Base-by-base conservation (phyloP, 805 yeast species). In the Candida xyloterini region DNA sequence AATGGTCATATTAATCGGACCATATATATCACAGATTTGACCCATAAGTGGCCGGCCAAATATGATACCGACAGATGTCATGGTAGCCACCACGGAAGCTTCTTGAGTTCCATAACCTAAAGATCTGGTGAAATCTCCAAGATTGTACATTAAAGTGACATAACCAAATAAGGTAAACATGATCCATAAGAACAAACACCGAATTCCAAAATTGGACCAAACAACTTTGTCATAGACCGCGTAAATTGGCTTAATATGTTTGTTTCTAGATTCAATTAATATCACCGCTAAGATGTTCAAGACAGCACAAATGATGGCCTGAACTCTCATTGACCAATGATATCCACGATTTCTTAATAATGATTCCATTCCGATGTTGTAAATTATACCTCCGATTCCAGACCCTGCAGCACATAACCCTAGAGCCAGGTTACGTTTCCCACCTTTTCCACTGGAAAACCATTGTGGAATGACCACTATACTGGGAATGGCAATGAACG, bases 401-500 rank as follows among this genome's bases (percentile, higher is more conserved):
- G 76, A 68, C 0, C 80, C 81, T 7, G 76, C 66, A 1, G 75
- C 65, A 3, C 70, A 63, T 3, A 76, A 14, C 2, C 78, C 76
- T 34, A 65, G 51, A 1, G 78, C 78, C n/a, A 71, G 53, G 22
- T 80, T 80, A 48, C 90, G 67, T 43, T 65, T 79, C 47, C 75
- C 79, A 30, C 72, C 60, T 15, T 38, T 37, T 4, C 57, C 57
- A 22, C 47, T 37, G 3, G 59, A 47, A 56, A 84, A 84, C 83
- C 85, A 84, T 39, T 78, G 85, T 0, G 89, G 88, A 18, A 84
- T 52, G 10, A 82, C 59, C 2, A 78, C 69, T 15, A 78, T 62
- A 4, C 76, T 78, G 1, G 91, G 83, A 3, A 79, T 68, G 37
- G 77, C 73, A 25, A 79, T 65, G 11, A 78, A 55, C 0, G 86